Percentiles rank a stretch among this genome's conserved stretches.
phyloP scores from a whole-genome alignment of 768 basidiomycete genomes.

The Strobilomyces confusus region DNA sequence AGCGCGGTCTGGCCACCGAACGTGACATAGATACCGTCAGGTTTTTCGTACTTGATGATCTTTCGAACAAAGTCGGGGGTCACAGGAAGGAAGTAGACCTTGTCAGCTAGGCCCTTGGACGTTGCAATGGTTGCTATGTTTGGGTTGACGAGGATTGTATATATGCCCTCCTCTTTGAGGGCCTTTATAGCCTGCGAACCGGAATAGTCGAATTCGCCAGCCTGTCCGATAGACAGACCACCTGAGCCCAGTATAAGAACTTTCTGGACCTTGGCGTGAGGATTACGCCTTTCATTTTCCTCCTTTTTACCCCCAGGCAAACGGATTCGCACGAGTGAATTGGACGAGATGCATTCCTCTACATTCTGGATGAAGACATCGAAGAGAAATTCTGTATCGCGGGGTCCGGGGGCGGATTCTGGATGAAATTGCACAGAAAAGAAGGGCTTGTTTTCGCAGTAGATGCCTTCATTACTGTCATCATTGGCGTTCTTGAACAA shows the following conservation, averaged over 20 bases:
- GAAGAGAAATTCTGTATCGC: slow-evolving; percentile 98
- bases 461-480: slow-evolving; percentile 95
- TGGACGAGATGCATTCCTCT: slow-evolving; percentile 62
- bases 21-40: slow-evolving; percentile 97
- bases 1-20: slow-evolving; percentile 98
- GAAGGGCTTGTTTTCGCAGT: slow-evolving; percentile 87
- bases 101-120: slow-evolving; percentile 96
- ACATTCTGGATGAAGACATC: slow-evolving; percentile 94
- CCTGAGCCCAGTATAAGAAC: slow-evolving; percentile 97
- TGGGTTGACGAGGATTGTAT: slow-evolving; percentile 97
- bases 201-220: slow-evolving; percentile 99
- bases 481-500: slow-evolving; percentile 97
- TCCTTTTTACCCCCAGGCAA: slow-evolving; percentile 79
- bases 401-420: slow-evolving; percentile 92
- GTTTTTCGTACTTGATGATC: slow-evolving; percentile 98
- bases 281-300: slow-evolving; percentile 73
- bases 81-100: slow-evolving; percentile 98
- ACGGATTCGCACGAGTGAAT: slow-evolving; percentile 50
- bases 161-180: slow-evolving; percentile 97
- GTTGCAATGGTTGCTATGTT: slow-evolving; percentile 99
- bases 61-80: slow-evolving; percentile 97
- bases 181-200: slow-evolving; percentile 99
- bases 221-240: slow-evolving; percentile 96
- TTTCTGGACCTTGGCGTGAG: slow-evolving; percentile 79
- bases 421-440: slow-evolving; percentile 99